Base-by-base conservation (phyloP, 768 basidiomycete genomes). In the Gloeopeniophorella convolvens region DNA sequence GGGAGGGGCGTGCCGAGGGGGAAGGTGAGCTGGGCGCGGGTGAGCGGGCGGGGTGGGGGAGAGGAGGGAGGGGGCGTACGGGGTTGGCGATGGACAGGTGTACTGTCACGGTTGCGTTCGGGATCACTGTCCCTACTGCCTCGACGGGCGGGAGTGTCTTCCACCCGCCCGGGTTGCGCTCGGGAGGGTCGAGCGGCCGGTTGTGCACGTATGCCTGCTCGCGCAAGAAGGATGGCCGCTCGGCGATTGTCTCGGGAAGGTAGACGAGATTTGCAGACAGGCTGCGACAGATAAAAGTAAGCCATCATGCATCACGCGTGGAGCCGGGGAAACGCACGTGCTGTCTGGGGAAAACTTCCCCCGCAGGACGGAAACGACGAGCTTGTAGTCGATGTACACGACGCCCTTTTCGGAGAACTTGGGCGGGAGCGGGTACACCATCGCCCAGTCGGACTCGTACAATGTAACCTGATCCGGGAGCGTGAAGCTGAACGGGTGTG, bases 401-500 rank as follows among this genome's bases (percentile, higher is more conserved):
- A 42, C 39, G 6, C 56, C 56, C 24, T 42, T 56, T 36, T 57
- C 79, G 1, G 76, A 72, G 54, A 79, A 81, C 31, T 66, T 75
- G 5, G 77, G 75, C 1, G 80, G 79, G 12, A 79, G 67, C 4
- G 64, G 65, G 42, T 74, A 76, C 11, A 64, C 66, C 33, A 63
- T 45, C n/a, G 37, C 48, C 46, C 59, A 65, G 37, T 66, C 66
- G 30, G 63, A 66, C 47, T 67, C 71, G 3, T 59, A 52, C 23
- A 72, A 68, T 26, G 62, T 57, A 13, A 73, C 69, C 39, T 75
- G 71, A 18, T 52, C 55, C 2, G 80, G 79, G 3, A 80, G 68
- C 8, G 57, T 60, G 39, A 79, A 69, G 13, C 60, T 64, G 60
- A 78, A 82, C 0, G 76, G 70, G 73, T 76, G 78, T 0, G 69